Percentiles rank a stretch among this genome's conserved stretches.
phyloP scores from a whole-genome alignment of 805 yeast genomes.

The Yarrowia alimentaria region DNA sequence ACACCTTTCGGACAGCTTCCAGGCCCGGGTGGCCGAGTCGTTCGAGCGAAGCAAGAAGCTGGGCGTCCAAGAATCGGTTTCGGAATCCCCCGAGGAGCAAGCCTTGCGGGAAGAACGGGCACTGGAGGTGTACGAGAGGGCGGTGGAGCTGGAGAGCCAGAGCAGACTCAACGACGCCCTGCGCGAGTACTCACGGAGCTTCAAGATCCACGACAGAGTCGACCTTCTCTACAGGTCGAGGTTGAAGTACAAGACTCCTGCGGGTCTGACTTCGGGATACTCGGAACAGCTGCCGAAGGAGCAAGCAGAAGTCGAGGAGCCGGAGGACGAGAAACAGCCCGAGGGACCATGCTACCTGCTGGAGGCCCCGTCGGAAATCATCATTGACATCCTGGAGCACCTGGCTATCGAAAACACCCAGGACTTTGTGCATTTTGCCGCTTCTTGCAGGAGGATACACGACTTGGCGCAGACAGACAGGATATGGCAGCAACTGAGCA shows the following conservation, averaged over 20 bases:
- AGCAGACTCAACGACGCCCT: conserved; percentile 19
- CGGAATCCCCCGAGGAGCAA: conserved; percentile 2
- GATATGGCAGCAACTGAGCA: conserved; percentile 25
- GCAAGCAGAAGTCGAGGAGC: background rate
- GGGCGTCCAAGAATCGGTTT: background rate
- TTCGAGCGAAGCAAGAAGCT: background rate
- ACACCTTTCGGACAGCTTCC: conserved; percentile 12
- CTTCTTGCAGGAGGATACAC: conserved; percentile 3
- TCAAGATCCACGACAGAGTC: conserved; percentile 21
- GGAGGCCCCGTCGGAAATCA: conserved; percentile 22
- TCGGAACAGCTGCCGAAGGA: background rate
- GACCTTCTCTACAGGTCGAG: conserved; percentile 13
- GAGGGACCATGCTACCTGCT: conserved; percentile 6
- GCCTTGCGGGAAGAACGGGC: conserved; percentile 1
- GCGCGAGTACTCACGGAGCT: conserved; percentile 13
- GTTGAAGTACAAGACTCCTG: conserved; percentile 8
- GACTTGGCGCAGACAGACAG: conserved; percentile 6
- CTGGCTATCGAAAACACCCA: conserved; percentile 12
- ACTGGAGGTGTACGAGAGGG: background rate
- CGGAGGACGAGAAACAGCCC: background rate
- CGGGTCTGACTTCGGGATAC: background rate
- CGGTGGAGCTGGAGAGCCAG: conserved; percentile 10
- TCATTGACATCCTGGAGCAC: conserved; percentile 17
- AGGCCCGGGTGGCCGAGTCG: conserved; percentile 11
- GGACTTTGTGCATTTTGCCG: conserved; percentile 19